A percentile compares a stretch with the other conserved stretches of the same genome.
These are phyloP conservation scores for Neurospora sp. DNA, from an alignment of 2,329 filamentous ascomycete species.

Conservation along the genomic window DNA sequence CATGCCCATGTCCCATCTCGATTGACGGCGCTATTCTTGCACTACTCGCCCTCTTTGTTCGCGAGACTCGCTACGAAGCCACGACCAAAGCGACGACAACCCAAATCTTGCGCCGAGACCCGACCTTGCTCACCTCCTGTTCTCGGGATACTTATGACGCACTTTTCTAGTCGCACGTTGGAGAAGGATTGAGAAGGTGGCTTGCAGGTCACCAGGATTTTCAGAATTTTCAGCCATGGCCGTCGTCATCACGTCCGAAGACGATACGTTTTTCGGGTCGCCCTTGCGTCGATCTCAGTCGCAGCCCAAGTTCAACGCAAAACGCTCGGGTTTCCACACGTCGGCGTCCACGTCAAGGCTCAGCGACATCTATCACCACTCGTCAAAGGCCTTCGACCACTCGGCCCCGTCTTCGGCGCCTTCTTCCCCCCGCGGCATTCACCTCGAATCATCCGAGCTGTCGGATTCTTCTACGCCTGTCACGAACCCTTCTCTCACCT, in stretches of 20 bases:
- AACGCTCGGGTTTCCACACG: constrained; percentile 31
- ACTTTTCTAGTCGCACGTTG: constrained; percentile 8
- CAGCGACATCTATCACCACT: constrained; percentile 34
- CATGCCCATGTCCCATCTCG: constrained; percentile 5
- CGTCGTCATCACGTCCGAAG: constrained; percentile 46
- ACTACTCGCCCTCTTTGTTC: not conserved
- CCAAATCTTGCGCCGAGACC: not conserved
- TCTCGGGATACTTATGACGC: constrained; percentile 18
- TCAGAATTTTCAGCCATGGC: constrained; percentile 33
- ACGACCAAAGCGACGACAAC: not conserved
- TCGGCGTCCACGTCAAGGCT: constrained; percentile 37
- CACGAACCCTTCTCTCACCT: constrained; percentile 52
- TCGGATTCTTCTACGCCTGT: constrained; percentile 54
- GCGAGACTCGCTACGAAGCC: not conserved
- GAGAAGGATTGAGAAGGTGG: constrained; percentile 22
- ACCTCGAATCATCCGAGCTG: constrained; percentile 42
- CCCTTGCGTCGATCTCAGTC: constrained; percentile 51
- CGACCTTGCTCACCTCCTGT: constrained; percentile 8
- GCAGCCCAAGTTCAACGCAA: constrained; percentile 43
- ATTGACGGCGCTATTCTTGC: constrained; percentile 1
- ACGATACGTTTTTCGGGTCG: constrained; percentile 45
- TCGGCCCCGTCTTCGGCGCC: constrained; percentile 42
- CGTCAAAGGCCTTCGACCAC: constrained; percentile 32
- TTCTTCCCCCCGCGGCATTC: constrained; percentile 44
- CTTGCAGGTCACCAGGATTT: constrained; percentile 17